Evolutionary conservation across 129 eudicot species (phyloP).

Genomic region (Pulicaria dysenterica): DNA sequence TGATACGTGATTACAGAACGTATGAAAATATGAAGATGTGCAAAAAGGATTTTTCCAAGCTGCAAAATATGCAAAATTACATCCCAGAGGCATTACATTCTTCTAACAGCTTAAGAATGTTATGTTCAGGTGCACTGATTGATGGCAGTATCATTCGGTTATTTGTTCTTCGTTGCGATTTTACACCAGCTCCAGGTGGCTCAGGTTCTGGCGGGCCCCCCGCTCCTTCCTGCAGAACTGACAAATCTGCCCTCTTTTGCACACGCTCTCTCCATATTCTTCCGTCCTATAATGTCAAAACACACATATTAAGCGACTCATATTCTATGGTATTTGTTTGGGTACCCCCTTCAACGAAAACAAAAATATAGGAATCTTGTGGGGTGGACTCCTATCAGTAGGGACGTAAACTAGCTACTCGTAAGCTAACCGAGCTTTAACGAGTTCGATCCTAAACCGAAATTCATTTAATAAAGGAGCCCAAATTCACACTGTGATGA

Average conservation of each 20-base stretch:
- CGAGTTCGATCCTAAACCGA: too few species aligned
- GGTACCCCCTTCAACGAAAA: too few species aligned
- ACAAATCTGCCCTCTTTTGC: conserved; percentile 52
- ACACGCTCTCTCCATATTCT: conserved; percentile 94
- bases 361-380: too few species aligned
- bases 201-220: conserved; percentile 40
- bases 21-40: background rate
- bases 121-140: conserved; percentile 86
- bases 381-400: too few species aligned
- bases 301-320: background rate
- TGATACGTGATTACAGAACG: conserved; percentile 1
- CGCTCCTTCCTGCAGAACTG: conserved; percentile 27
- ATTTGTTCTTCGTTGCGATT: conserved; percentile 41
- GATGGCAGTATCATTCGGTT: conserved; percentile 74
- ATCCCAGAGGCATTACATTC: conserved; percentile 79
- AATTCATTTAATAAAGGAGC: too few species aligned
- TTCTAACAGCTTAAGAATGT: conserved; percentile 72
- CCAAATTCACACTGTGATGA: too few species aligned
- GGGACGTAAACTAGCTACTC: too few species aligned
- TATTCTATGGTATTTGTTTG: too few species aligned
- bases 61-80: conserved; percentile 25
- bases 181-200: conserved; percentile 37
- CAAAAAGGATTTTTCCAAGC: background rate
- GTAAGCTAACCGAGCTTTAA: too few species aligned
- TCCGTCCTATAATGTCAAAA: conserved; percentile 59